phyloP scores from a whole-genome alignment of 1,284 basidiomycete genomes.

The Marasmius fiardii region DNA sequence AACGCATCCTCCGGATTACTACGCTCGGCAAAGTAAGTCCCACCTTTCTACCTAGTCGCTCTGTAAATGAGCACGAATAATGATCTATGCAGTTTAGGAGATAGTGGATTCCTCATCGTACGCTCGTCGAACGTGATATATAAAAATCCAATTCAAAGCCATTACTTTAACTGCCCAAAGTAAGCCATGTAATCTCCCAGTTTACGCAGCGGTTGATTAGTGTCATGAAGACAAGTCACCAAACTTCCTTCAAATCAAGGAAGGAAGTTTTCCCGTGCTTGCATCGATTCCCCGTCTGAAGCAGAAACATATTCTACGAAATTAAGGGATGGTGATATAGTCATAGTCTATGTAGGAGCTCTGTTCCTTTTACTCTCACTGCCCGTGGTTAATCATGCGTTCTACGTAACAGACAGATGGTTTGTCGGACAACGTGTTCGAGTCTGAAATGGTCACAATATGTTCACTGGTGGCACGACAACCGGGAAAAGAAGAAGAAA shows the following conservation, averaged over 20 bases:
- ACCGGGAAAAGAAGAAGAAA: slow-evolving; percentile 50
- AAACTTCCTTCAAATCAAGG: slow-evolving; percentile 53
- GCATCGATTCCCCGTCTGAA: slow-evolving; percentile 60
- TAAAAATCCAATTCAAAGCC: slow-evolving; percentile 64
- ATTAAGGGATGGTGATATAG: slow-evolving; percentile 69
- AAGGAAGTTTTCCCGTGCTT: slow-evolving; percentile 41
- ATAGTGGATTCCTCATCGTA: slow-evolving; percentile 82
- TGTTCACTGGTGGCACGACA: slow-evolving; percentile 60
- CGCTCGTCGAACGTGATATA: slow-evolving; percentile 66
- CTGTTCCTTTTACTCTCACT: neutral
- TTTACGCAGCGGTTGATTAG: neutral
- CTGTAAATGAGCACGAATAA: slow-evolving; percentile 7
- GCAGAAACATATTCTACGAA: slow-evolving; percentile 65
- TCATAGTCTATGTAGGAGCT: slow-evolving; percentile 63
- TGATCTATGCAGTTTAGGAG: slow-evolving; percentile 62
- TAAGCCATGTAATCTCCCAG: slow-evolving; percentile 24
- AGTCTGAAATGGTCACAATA: slow-evolving; percentile 65
- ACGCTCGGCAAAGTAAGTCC: slow-evolving; percentile 74
- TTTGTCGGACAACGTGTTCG: slow-evolving; percentile 83
- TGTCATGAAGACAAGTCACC: slow-evolving; percentile 56
- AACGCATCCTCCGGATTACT: slow-evolving; percentile 75
- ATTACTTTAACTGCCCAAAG: slow-evolving; percentile 84
- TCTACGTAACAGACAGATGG: slow-evolving; percentile 70
- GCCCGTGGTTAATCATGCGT: slow-evolving; percentile 16
- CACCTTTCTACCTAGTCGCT: slow-evolving; percentile 5